Evolutionary conservation across 2,329 filamentous ascomycete species (phyloP), one percentile per base, ranked within the genome.

Genomic region (Fusarium chlamydosporum): DNA sequence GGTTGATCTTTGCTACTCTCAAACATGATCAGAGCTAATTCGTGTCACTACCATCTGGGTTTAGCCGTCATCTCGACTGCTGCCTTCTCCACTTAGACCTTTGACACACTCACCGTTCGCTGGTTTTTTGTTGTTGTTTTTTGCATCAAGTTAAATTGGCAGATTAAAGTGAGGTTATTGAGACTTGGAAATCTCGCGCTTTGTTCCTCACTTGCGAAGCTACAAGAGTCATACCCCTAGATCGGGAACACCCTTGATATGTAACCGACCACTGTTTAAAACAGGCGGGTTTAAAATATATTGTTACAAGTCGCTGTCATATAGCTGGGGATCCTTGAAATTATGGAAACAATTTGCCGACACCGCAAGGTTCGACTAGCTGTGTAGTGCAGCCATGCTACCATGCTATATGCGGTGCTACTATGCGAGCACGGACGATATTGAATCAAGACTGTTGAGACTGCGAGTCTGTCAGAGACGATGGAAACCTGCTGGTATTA

Each of bases 1-100:
- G 67, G 67, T 11, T 55, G 33, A 29, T 18, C 26, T 26, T 35
- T 51, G 31, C 23, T 45, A 55, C 53, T 59, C 46, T 69, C 66
- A 70, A 69, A 69, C 67, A 61, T 53, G 61, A 63, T 67, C 61
- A 61, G 48, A 53, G 52, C 38, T 68, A 61, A 60, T 56, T 35
- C 61, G 61, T 66, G 51, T 48, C 57, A 37, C 27, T 29, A 41
- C 61, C 52, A 46, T 43, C 62, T 69, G 43, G 55, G 65, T 37
- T 58, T 66, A 69, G 66, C 65, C 20, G 29, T 62, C 43, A 55
- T 65, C 56, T 56, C 29, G 40, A 53, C 27, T 51, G 13, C 27
- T 51, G 13, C 38, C 16, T 38, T 54, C 40, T 52, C 43, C 41
- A 56, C 27, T 29, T 33, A 16, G 9, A 41, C 18, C n/a, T 43